Evolutionary conservation across 441 rosid genomes (phyloP), one percentile per base, ranked within the genome.

Genomic region (Dalechampia spathulata): DNA sequence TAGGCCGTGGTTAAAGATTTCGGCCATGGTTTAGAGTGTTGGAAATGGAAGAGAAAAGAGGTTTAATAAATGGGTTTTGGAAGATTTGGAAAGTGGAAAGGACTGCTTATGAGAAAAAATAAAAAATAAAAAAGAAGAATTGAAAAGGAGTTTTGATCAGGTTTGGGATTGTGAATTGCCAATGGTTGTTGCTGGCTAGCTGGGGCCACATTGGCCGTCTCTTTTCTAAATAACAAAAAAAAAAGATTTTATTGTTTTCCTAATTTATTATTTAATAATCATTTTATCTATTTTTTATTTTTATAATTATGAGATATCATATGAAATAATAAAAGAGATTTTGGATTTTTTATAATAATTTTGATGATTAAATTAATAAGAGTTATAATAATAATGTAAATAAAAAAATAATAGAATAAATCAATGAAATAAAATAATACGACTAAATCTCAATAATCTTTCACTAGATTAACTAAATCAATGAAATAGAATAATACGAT

Each of bases 1-100:
- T 25, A 66, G 52, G 20, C 62, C 61, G 64, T 43, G 60, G 6
- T 44, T 22, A 54, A 47, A 52, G 49, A 58, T 12, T 52, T 36
- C 53, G 52, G 64, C 72, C 93, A 81, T 87, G 66, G 58, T 36
- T 59, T 36, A 17, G 28, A 27, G 32, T 16, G 10, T 20, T 19
- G 15, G 7, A 26, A 36, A 26, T 15, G 14, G 39, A n/a, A 19
- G 22, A 51, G 5, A 16, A 60, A 25, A 21, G 23, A 34, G 62
- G 43, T 67, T 62, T 42, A 53, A 66, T 40, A 11, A 22, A 46
- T 32, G 41, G 57, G 32, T 52, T 43, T 52, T 34, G 46, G n/a
- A 5, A 4, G 17, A 10, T 64, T n/a, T n/a, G n/a, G 57, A 64
- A 70, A 66, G 60, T 76, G 51, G 66, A 68, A 71, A 59, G 55